Base-by-base conservation (phyloP, 306 rosid species). In the Lathyrus sativus region DNA sequence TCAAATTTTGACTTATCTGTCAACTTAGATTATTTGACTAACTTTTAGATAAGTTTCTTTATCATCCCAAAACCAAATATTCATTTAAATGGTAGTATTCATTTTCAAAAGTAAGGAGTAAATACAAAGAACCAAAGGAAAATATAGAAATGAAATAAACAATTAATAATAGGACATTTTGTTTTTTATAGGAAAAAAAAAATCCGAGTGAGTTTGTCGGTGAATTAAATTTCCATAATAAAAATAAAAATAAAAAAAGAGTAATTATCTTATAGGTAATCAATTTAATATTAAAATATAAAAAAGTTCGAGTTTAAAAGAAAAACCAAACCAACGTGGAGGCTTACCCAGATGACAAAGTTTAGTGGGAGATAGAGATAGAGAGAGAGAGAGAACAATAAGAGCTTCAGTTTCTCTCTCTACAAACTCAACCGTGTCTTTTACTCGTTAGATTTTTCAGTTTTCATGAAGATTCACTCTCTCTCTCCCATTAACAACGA, bases 251-350 rank as follows among this genome's bases (percentile, higher is more conserved):
- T 3, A 44, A 66, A 31, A n/a, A 11, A 37, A 35, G 1, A 11
- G 48, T 35, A 12, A 18, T 67, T 59, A 67, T 55, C 11, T 55
- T 19, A 14, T 55, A 68, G 57, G 45, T 49, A 48, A 45, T 37
- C 26, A 11, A 62, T 54, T 67, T 28, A 61, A 51, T 41, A 77
- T 17, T 46, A 71, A 46, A 29, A 71, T 65, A 65, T 62, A 79
- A 60, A 29, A 60, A 19, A 10, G 10, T 46, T 18, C 1, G 35
- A 9, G 66, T n/a, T 62, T 61, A 76, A 62, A 15, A 17, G 10
- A 35, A 15, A 35, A 35, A 14, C 45, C 77, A 77, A 63, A 76
- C 65, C 79, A 83, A 90, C 89, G 95, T 93, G 95, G 86, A 84
- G 56, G 80, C 62, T 68, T 49, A 79, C 80, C 70, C 85, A 85